phyloP scores from a whole-genome alignment of 2,329 filamentous ascomycete genomes.

The Scedosporium dehoogii region DNA sequence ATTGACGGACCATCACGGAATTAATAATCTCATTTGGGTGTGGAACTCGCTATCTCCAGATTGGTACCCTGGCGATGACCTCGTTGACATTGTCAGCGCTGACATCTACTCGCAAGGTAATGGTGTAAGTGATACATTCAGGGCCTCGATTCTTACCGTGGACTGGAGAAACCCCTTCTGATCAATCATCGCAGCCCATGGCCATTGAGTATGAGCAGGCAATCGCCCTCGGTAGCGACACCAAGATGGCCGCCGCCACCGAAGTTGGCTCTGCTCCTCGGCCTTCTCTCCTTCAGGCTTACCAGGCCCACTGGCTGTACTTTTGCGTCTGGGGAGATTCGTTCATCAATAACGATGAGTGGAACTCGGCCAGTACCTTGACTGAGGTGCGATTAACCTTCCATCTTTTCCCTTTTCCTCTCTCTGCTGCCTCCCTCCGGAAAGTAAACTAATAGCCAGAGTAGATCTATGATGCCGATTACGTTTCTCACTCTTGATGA shows the following conservation, averaged over 20 bases:
- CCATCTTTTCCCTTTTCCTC: not conserved
- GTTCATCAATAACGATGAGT: conserved; percentile 29
- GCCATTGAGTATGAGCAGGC: conserved; percentile 33
- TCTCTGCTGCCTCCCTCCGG: too few species aligned
- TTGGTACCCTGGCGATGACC: conserved; percentile 37
- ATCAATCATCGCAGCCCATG: conserved; percentile 21
- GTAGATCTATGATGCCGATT: conserved; percentile 21
- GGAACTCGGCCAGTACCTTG: conserved; percentile 29
- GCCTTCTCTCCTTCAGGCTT: conserved; percentile 28
- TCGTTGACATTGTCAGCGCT: conserved; percentile 34
- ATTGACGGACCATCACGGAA: conserved; percentile 29
- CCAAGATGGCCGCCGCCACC: conserved; percentile 35
- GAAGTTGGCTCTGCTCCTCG: conserved; percentile 37
- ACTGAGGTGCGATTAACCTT: conserved; percentile 19
- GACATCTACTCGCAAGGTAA: conserved; percentile 35
- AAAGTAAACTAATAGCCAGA: conserved; percentile 4
- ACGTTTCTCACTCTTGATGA: conserved; percentile 24
- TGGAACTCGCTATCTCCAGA: conserved; percentile 34
- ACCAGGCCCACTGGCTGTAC: conserved; percentile 36
- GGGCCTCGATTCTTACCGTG: too few species aligned
- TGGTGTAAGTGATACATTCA: conserved; percentile 20
- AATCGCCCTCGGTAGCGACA: conserved; percentile 29
- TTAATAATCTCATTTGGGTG: conserved; percentile 39
- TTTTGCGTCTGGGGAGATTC: conserved; percentile 35
- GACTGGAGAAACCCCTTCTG: too few species aligned